Conservation (phyloP, 228 moss, liverwort and hornwort genomes). For the Sphagnum magellanicum region DNA sequence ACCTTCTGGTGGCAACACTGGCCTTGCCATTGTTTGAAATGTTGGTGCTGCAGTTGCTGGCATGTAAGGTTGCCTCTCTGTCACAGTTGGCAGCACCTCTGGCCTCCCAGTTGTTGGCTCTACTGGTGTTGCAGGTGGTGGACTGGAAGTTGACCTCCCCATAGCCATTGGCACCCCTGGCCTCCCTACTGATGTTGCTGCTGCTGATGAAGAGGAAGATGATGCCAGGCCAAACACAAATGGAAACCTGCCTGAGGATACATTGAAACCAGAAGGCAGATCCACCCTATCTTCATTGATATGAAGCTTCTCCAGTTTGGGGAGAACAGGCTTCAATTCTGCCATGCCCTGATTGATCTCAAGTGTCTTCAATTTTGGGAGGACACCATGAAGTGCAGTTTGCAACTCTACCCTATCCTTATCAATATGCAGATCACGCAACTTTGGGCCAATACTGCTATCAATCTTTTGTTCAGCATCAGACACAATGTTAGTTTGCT, state of each 20-base stretch:
- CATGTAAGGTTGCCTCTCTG: too few species aligned
- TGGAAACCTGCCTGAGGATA: constrained; percentile 2
- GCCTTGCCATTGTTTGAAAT: too few species aligned
- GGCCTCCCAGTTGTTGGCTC: too few species aligned
- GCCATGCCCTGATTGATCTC: constrained; percentile 17
- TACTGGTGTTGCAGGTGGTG: constrained; percentile 4
- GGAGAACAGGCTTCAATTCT: constrained; percentile 7
- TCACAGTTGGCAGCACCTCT: too few species aligned
- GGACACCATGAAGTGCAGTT: neutral
- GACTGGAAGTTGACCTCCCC: neutral
- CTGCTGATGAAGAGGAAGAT: constrained; percentile 2
- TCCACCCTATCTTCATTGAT: constrained; percentile 5
- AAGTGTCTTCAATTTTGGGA: constrained; percentile 16
- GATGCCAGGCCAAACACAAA: constrained; percentile 20
- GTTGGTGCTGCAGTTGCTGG: too few species aligned
- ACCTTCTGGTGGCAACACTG: too few species aligned
- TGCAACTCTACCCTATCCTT: constrained; percentile 1
- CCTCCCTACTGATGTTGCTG: neutral
- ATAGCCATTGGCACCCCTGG: neutral
- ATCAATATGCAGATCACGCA: constrained; percentile 12
- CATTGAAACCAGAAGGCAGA: too few species aligned
- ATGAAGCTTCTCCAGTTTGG: constrained; percentile 25
- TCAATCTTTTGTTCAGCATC: neutral
- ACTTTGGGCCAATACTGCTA: constrained; percentile 6
- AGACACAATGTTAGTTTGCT: constrained; percentile 22